Percentiles rank a stretch among this genome's conserved stretches.
phyloP scores from a whole-genome alignment of 2,329 filamentous ascomycete genomes.

The Sordariomycetes sp. region DNA sequence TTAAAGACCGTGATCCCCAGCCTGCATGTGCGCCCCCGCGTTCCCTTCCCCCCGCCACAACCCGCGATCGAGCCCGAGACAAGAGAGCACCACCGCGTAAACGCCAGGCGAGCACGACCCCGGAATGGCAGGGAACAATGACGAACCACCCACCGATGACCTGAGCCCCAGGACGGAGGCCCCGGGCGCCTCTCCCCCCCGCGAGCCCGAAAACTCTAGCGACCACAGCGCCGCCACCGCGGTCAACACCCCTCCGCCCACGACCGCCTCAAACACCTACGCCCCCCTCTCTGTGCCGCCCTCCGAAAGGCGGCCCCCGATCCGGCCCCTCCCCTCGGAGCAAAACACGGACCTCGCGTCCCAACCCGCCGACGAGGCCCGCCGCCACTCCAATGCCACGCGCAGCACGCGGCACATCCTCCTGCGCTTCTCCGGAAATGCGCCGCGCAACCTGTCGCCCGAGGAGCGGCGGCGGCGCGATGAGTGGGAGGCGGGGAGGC shows the following conservation, averaged over 20 bases:
- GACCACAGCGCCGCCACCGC: neutral
- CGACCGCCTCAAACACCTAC: neutral
- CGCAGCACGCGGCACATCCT: conserved; percentile 5
- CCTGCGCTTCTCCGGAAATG: conserved; percentile 2
- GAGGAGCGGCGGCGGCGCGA: neutral
- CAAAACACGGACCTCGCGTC: neutral
- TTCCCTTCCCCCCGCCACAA: neutral
- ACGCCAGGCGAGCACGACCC: neutral
- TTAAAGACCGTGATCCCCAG: too few species aligned
- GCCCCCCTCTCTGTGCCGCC: neutral
- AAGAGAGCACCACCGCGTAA: neutral
- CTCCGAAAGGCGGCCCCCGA: neutral
- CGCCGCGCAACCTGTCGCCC: neutral
- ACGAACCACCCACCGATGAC: neutral
- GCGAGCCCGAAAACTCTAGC: neutral
- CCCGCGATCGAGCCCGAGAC: neutral
- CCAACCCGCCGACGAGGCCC: neutral
- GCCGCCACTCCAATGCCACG: conserved; percentile 3
- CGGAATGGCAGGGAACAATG: neutral
- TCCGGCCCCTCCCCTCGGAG: conserved; percentile 2
- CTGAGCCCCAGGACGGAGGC: neutral
- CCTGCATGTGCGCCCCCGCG: too few species aligned
- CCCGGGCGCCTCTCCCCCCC: neutral
- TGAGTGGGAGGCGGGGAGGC: neutral
- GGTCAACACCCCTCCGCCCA: neutral